phyloP scores from a whole-genome alignment of 2,329 filamentous ascomycete species.

The Talaromyces pinophilus region DNA sequence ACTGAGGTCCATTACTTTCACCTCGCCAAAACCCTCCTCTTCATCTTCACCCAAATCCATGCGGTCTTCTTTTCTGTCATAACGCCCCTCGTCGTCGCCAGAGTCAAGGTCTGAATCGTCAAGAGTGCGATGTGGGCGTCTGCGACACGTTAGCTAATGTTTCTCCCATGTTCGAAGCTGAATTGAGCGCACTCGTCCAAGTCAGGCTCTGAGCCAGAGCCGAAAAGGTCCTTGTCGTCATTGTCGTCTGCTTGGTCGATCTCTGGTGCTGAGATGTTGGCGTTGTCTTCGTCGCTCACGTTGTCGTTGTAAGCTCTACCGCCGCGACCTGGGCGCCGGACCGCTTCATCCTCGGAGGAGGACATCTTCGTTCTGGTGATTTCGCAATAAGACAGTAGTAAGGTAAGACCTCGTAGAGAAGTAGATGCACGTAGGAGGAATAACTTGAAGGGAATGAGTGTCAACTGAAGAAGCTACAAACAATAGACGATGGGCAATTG shows the following conservation, averaged over 20 bases:
- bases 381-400: not conserved
- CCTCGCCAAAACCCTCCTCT: conserved; percentile 47
- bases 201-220: conserved; percentile 48
- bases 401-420: not conserved
- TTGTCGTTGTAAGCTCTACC: conserved; percentile 31
- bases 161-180: not conserved
- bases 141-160: conserved; percentile 28
- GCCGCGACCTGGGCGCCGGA: conserved; percentile 39
- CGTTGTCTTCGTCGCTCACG: conserved; percentile 29
- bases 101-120: conserved; percentile 66
- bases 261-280: conserved; percentile 29
- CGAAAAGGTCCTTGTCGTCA: conserved; percentile 49
- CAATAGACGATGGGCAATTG: not conserved
- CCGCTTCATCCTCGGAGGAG: conserved; percentile 41
- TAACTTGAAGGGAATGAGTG: not conserved
- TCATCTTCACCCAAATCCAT: conserved; percentile 48
- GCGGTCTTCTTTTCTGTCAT: conserved; percentile 52
- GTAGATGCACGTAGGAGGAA: not conserved
- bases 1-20: conserved; percentile 57
- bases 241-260: conserved; percentile 36
- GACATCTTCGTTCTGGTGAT: conserved; percentile 33
- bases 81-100: conserved; percentile 61
- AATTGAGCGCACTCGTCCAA: conserved; percentile 37
- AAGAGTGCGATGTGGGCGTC: conserved; percentile 48
- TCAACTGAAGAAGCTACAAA: not conserved